Conservation (phyloP, 805 yeast species). For the Starmerella bombicola region DNA sequence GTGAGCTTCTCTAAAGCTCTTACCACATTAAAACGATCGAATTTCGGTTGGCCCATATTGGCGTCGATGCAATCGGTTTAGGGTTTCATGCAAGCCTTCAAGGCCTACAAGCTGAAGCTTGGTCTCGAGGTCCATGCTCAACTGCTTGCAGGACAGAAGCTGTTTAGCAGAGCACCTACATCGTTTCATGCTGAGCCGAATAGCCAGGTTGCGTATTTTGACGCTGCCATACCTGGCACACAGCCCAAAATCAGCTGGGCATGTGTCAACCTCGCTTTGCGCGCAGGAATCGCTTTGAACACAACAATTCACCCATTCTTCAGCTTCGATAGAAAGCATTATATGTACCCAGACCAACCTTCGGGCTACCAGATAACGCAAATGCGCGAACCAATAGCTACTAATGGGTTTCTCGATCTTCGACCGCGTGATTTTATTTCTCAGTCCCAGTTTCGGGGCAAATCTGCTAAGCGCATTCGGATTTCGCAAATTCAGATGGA, state of each 20-base stretch:
- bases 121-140: conserved; percentile 95
- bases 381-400: conserved; percentile 66
- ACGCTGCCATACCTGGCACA: conserved; percentile 82
- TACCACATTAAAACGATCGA: too few relatives aligned
- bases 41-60: too few relatives aligned
- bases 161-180: conserved; percentile 45
- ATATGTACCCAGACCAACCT: conserved; percentile 94
- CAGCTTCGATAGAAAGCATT: conserved; percentile 85
- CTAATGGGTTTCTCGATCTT: conserved; percentile 46
- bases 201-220: conserved; percentile 60
- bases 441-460: background rate
- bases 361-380: conserved; percentile 93
- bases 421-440: conserved; percentile 38
- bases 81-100: conserved; percentile 1
- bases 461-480: conserved; percentile 24
- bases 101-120: conserved; percentile 46
- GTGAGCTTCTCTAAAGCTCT: too few relatives aligned
- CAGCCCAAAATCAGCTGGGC: conserved; percentile 72
- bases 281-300: conserved; percentile 58
- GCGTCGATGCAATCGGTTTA: too few relatives aligned
- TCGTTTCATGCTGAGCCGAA: conserved; percentile 45
- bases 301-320: conserved; percentile 45
- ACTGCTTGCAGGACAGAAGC: conserved; percentile 55
- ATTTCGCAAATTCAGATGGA: conserved; percentile 81
- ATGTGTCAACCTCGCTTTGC: conserved; percentile 56